Conservation (phyloP, 176 grass and related monocot genomes). For the Oryza brachyantha region DNA sequence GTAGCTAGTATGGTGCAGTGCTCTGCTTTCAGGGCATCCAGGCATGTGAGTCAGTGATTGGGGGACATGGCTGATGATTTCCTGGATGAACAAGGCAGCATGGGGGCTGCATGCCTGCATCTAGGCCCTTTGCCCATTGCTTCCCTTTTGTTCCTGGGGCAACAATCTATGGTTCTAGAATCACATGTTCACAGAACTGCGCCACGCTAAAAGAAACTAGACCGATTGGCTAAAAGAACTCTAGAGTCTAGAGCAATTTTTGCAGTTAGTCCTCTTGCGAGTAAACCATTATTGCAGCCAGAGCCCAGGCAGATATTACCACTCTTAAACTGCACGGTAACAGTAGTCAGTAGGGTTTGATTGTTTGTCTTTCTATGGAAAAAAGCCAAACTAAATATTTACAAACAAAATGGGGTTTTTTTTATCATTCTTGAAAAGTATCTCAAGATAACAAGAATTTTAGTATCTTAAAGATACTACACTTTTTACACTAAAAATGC, state of each 20-base stretch:
- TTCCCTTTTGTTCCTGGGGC: not conserved
- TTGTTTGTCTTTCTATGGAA: no score
- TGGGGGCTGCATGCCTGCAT: not conserved
- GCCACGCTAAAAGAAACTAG: not conserved
- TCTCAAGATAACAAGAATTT: no score
- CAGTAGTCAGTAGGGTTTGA: no score
- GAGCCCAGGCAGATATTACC: no score
- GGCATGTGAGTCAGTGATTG: conserved; percentile 6
- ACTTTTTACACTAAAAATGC: no score
- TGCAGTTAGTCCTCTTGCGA: not conserved
- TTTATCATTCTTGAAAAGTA: no score
- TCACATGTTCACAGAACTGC: not conserved
- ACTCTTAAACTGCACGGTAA: no score
- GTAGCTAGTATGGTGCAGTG: not conserved
- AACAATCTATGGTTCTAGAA: conserved; percentile 11
- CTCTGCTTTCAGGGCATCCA: not conserved
- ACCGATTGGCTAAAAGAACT: no score
- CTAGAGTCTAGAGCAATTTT: not conserved
- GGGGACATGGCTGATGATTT: conserved; percentile 36
- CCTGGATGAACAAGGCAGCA: conserved; percentile 10
- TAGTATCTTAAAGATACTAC: no score
- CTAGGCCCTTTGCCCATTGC: not conserved
- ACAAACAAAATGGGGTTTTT: no score
- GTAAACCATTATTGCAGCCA: not conserved
- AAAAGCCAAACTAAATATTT: no score